Base-by-base conservation (phyloP, 1,284 basidiomycete genomes). In the Chondrostereum purpureum region DNA sequence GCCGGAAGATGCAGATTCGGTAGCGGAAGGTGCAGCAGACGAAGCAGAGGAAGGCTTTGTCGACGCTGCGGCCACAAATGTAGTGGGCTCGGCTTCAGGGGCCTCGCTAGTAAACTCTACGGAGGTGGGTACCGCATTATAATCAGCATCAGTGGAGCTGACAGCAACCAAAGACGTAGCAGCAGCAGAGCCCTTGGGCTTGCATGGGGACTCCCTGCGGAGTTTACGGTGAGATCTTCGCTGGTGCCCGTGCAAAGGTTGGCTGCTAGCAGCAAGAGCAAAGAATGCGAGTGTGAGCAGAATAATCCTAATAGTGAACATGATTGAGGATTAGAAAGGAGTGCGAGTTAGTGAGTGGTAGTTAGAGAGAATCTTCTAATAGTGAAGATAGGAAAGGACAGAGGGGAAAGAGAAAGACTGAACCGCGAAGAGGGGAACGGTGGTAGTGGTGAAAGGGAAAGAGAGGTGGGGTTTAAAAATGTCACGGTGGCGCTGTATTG, bases 21-120 rank as follows among this genome's bases (percentile, higher is more conserved):
- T 18, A 4, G 51, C 40, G 2, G 54, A 49, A 11, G 55, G 35
- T 24, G 54, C 50, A 19, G 52, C 51, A 21, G 56, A 43, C n/a
- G 56, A 46, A 18, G 52, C 45, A 14, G 49, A 33, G 17, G 52
- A 31, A 31, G 27, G 27, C 27, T 31, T 31, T 31, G 27, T 31
- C 27, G 8, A 8, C n/a, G 27, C 8, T 8, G 27, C 27, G 27
- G 27, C 27, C 8, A 31, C 27, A n/a, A n/a, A n/a, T n/a, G n/a
- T n/a, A 31, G 27, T 31, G 8, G 27, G n/a, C n/a, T 31, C 27
- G n/a, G 27, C 27, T 8, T 31, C 27, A n/a, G 8, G 8, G n/a
- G 27, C 27, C 8, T 8, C 27, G 8, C n/a, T n/a, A 31, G 27
- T 31, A 8, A 31, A 8, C 8, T 8, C 8, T 8, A n/a, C 8